These are phyloP conservation scores for Purpureocillium lavendulum DNA, from an alignment of 2,329 filamentous ascomycete species.

Conservation along the genomic window DNA sequence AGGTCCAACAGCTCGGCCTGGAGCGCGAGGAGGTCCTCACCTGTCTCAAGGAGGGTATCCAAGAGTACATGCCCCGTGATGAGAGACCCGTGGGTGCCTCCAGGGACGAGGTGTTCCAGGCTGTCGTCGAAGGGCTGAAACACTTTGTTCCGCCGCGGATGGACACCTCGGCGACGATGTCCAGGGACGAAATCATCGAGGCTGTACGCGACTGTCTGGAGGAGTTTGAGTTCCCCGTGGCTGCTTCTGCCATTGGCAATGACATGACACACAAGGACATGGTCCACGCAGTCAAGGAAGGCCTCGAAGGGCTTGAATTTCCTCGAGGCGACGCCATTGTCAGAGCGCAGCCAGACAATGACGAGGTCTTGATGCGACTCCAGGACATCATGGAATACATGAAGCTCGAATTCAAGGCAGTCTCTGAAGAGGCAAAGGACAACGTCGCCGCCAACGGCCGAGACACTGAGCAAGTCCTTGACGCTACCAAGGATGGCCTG, in stretches of 20 bases:
- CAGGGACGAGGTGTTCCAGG: slow-evolving; percentile 76
- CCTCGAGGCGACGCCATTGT: slow-evolving; percentile 30
- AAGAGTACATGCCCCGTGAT: slow-evolving; percentile 57
- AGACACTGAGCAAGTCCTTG: slow-evolving; percentile 81
- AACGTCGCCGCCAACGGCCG: slow-evolving; percentile 71
- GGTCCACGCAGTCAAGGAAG: slow-evolving; percentile 54
- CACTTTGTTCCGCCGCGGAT: slow-evolving; percentile 69
- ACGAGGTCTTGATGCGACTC: slow-evolving; percentile 46
- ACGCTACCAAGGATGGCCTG: slow-evolving; percentile 79
- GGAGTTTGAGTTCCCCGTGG: slow-evolving; percentile 68
- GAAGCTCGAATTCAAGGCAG: slow-evolving; percentile 48
- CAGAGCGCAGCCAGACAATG: slow-evolving; percentile 29
- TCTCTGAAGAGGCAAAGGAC: slow-evolving; percentile 61
- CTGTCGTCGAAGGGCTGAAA: slow-evolving; percentile 78
- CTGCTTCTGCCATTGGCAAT: slow-evolving; percentile 45
- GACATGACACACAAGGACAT: slow-evolving; percentile 52
- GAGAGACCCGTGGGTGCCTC: slow-evolving; percentile 53
- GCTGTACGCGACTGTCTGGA: slow-evolving; percentile 82
- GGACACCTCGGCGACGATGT: slow-evolving; percentile 59
- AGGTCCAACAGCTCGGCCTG: slow-evolving; percentile 81
- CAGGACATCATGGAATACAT: slow-evolving; percentile 58
- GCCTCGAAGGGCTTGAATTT: slow-evolving; percentile 43
- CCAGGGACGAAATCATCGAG: slow-evolving; percentile 74
- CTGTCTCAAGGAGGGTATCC: slow-evolving; percentile 78
- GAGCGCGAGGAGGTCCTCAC: slow-evolving; percentile 85